phyloP scores from a whole-genome alignment of 2,329 filamentous ascomycete species.

The Pseudomassariella vexata region DNA sequence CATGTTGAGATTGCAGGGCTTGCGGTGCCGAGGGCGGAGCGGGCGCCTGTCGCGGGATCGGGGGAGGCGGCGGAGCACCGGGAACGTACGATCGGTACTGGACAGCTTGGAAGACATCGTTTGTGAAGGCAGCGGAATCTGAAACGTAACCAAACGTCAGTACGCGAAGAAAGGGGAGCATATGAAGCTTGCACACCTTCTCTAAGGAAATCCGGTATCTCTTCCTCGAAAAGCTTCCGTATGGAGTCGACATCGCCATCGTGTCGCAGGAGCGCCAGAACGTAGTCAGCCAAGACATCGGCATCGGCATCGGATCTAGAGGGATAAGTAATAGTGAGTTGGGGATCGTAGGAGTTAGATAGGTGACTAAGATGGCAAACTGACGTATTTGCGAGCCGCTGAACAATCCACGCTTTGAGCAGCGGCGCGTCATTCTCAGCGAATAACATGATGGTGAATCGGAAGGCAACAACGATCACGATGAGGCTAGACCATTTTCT shows the following conservation, averaged over 20 bases:
- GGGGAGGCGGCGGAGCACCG: constrained; percentile 40
- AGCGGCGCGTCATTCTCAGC: constrained; percentile 54
- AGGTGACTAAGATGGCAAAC: constrained; percentile 24
- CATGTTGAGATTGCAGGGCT: constrained; percentile 1
- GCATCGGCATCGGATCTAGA: constrained; percentile 70
- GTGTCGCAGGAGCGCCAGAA: constrained; percentile 69
- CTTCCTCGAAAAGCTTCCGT: constrained; percentile 61
- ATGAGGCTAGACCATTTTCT: too few species aligned
- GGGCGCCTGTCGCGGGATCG: constrained; percentile 11
- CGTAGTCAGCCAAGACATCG: constrained; percentile 78
- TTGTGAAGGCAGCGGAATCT: constrained; percentile 59
- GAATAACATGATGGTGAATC: constrained; percentile 57
- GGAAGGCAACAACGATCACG: too few species aligned
- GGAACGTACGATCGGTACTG: constrained; percentile 56
- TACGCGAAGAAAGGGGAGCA: background rate
- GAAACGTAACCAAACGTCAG: background rate
- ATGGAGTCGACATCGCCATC: constrained; percentile 62
- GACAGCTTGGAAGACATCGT: constrained; percentile 65
- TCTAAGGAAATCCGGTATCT: constrained; percentile 70
- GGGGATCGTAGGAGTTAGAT: background rate
- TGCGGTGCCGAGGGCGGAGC: constrained; percentile 1
- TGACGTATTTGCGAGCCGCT: constrained; percentile 69
- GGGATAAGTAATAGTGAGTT: constrained; percentile 7
- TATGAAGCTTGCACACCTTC: constrained; percentile 42
- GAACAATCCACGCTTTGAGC: constrained; percentile 73